Evolutionary conservation across 148 eudicot genomes (phyloP).

Genomic region (Rhododendron henanense): DNA sequence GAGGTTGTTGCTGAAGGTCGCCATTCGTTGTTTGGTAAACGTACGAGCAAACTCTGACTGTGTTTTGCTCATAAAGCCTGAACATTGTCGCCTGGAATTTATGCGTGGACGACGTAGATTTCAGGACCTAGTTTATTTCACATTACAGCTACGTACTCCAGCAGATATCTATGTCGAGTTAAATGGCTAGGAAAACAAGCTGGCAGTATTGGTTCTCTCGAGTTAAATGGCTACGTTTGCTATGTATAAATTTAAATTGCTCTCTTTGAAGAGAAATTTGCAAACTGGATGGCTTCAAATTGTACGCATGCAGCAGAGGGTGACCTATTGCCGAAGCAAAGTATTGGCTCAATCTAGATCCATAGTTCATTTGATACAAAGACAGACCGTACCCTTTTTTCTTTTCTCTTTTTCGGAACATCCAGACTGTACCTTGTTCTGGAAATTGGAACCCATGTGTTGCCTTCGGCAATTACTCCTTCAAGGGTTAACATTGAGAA

Average conservation of each 20-base stretch:
- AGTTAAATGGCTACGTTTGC: not conserved
- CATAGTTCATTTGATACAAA: too few species aligned
- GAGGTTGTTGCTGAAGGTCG: slow-evolving; percentile 79
- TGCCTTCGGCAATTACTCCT: too few species aligned
- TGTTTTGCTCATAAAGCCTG: not conserved
- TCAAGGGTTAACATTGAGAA: too few species aligned
- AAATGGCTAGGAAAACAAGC: not conserved
- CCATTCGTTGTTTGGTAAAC: slow-evolving; percentile 67
- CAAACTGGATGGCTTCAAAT: not conserved
- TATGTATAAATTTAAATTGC: not conserved
- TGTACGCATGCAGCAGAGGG: not conserved
- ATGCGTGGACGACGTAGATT: not conserved
- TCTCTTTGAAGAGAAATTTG: not conserved
- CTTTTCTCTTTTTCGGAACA: too few species aligned
- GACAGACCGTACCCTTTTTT: too few species aligned
- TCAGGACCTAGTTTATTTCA: not conserved
- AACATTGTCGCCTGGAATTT: not conserved
- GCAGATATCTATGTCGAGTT: not conserved
- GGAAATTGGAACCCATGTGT: too few species aligned
- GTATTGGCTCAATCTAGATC: too few species aligned
- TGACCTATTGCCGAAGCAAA: too few species aligned
- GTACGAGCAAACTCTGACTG: slow-evolving; percentile 40
- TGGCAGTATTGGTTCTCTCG: not conserved
- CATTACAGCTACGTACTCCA: not conserved
- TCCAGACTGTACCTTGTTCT: too few species aligned